A percentile compares a stretch with the other conserved stretches of the same genome.
Evolutionary conservation across 2,329 filamentous ascomycete genomes (phyloP).

Genomic region (Calcarisporium arbuscula): DNA sequence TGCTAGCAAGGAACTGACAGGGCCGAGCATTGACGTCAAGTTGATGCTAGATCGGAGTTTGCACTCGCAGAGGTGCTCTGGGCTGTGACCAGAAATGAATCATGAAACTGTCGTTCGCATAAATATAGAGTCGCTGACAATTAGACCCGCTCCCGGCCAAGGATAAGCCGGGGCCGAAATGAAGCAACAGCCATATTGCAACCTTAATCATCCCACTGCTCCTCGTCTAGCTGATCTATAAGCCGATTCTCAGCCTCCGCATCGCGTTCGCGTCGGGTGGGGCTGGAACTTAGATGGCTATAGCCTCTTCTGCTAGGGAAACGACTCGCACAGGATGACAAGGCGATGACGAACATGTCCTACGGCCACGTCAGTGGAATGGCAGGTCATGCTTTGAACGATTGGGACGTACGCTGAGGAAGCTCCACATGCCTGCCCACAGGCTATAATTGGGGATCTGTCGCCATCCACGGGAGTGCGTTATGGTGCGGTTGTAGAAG

Average conservation of each 20-base stretch:
- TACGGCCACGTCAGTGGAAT: conserved; percentile 25
- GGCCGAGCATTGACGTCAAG: too few relatives aligned
- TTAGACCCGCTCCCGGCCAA: too few relatives aligned
- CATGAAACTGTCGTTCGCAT: too few relatives aligned
- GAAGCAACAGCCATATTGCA: too few relatives aligned
- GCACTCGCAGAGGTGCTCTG: too few relatives aligned
- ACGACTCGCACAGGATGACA: conserved; percentile 62
- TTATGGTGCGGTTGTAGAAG: conserved; percentile 91
- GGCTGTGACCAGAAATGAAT: too few relatives aligned
- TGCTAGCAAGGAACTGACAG: too few relatives aligned
- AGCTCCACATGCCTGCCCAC: conserved; percentile 82
- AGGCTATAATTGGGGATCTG: conserved; percentile 91
- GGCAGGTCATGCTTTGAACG: conserved; percentile 23
- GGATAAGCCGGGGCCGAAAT: background rate
- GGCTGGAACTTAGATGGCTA: conserved; percentile 52
- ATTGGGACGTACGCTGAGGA: conserved; percentile 57
- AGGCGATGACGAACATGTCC: conserved; percentile 62
- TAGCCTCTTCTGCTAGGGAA: conserved; percentile 63
- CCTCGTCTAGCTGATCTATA: conserved; percentile 93
- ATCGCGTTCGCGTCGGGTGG: conserved; percentile 41
- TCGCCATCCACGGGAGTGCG: conserved; percentile 90
- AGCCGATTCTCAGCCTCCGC: conserved; percentile 84
- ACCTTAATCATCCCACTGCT: conserved; percentile 86
- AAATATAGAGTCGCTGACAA: too few relatives aligned
- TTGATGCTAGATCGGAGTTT: too few relatives aligned